Base-by-base conservation (phyloP, 108 stramenopile species). In the Discostella pseudostelligera region DNA sequence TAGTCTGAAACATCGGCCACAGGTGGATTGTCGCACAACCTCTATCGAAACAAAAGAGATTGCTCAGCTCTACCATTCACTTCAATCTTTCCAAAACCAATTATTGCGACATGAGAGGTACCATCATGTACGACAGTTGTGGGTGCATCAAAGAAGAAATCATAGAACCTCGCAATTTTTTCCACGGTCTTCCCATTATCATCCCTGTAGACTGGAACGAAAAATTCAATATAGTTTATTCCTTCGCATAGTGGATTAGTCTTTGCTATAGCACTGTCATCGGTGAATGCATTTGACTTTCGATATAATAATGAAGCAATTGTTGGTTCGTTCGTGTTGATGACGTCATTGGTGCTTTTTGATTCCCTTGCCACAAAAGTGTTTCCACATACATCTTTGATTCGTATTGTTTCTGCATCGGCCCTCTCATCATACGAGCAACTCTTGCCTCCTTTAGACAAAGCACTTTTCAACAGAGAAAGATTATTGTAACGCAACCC, bases 141-240 rank as follows among this genome's bases (percentile, higher is more conserved):
- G 35, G 81, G 62, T 0, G 81, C 76, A 58, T 80, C 81, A 26
- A 82, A 83, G 39, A 85, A 77, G 39, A 39, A 73, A 8, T 80
- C 76, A 37, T 85, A 85, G 59, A 85, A 85, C 16, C 29, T 21
- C 8, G 83, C 81, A 63, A 86, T 76, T 50, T 65, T 61, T 13
- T 48, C 65, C 3, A 78, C 61, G 16, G 69, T 82, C 0, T 53
- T 70, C 3, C 37, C 50, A 42, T 49, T n/a, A 26, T 51, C 62
- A 19, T 64, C 49, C 8, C 13, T 51, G 2, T 4, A 4, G 7
- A 36, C 26, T 8, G 78, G 78, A 54, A 79, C 78, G 12, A 54
- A 29, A 58, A 84, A 72, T 60, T 87, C 81, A 3, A 87, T 60
- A 58, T 80, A 84, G 37, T 65, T 69, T 9, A 87, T 78, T 5